Evolutionary conservation across 2,329 filamentous ascomycete species (phyloP), one percentile per base, ranked within the genome.

Genomic region (Cladosporium sp.): DNA sequence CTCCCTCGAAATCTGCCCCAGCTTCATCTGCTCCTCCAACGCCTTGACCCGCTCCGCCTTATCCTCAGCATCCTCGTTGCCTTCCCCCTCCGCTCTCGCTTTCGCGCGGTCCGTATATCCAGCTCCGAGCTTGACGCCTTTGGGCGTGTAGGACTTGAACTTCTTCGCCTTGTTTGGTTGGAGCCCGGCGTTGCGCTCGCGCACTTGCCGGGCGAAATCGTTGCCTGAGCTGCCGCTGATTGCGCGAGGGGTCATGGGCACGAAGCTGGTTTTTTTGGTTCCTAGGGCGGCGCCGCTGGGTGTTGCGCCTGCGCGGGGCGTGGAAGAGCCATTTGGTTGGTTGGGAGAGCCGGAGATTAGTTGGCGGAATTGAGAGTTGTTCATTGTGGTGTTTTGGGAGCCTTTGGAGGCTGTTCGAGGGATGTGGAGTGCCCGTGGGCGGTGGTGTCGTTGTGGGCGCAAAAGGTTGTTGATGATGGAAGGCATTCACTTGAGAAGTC

Each of bases 341-440:
- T 79, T 75, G 2, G 83, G 78, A 3, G 81, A 84, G 69, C 86
- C 84, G 69, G 86, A 53, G 25, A 97, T 79, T 7, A 98, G 85
- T 69, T 90, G 90, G 63, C 95, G 90, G 74, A 99, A 99, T 73
- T 97, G 92, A 51, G 93, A 88, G 83, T 98, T 98, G 77, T 98
- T 96, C 95, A 99, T 98, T 6, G 51, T 69, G 65, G 28, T 10
- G 1, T 16, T 16, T 23, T 1, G 4, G n/a, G n/a, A 32, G 36
- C 23, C 54, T 21, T 25, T 21, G 23, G 2, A 18, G n/a, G 54
- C 28, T 36, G 3, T 32, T n/a, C 26, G 30, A 16, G 23, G 21
- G 30, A 4, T 56, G 53, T 18, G 8, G 11, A 34, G 28, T 32
- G 28, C 54, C 54, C 30, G 30, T 34, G 54, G 54, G 16, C 32